Conservation (phyloP, 345 rosid genomes). For the Citrus medica region DNA sequence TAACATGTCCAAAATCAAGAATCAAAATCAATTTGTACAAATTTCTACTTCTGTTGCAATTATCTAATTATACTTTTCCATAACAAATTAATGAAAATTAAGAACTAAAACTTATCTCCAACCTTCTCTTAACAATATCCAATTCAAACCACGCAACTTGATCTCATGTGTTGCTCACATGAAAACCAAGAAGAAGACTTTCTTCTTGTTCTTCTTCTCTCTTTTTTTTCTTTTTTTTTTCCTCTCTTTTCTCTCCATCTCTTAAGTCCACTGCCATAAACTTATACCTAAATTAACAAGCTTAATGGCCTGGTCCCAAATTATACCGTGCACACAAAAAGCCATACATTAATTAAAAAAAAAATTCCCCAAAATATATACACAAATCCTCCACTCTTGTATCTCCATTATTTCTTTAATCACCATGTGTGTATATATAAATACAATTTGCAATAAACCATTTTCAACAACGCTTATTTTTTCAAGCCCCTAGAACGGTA, state of each 20-base stretch:
- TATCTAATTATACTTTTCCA: fast-evolving
- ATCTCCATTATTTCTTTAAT: neutral
- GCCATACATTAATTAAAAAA: neutral
- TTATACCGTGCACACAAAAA: neutral
- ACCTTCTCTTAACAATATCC: too few species aligned
- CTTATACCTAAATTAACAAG: neutral
- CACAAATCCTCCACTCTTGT: neutral
- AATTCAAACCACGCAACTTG: too few species aligned
- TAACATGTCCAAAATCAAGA: too few species aligned
- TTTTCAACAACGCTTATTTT: neutral
- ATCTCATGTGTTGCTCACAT: fast-evolving
- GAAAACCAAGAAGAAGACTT: too few species aligned
- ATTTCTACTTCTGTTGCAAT: too few species aligned
- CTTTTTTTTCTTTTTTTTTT: too few species aligned
- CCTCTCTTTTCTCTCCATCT: too few species aligned
- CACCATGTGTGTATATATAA: neutral
- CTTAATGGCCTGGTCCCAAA: neutral
- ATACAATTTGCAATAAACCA: slow-evolving; percentile 16
- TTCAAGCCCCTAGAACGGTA: neutral
- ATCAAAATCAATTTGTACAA: too few species aligned
- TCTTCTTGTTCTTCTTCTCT: too few species aligned
- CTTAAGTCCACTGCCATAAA: too few species aligned
- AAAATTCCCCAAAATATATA: neutral
- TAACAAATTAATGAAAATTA: too few species aligned
- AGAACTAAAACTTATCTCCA: too few species aligned